phyloP scores from a whole-genome alignment of 306 rosid genomes.

The Trifolium fragiferum region DNA sequence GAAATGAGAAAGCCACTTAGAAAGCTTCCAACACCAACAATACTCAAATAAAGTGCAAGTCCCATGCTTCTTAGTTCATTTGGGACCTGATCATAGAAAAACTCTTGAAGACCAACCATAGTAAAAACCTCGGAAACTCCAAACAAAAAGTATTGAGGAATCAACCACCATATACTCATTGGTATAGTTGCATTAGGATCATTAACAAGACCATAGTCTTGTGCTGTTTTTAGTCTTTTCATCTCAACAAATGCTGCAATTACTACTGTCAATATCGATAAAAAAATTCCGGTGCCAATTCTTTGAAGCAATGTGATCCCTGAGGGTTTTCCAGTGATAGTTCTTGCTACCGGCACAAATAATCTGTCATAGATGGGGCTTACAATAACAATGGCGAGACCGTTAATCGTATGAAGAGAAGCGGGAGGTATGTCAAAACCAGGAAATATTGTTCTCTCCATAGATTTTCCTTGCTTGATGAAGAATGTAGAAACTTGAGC shows the following conservation, averaged over 20 bases:
- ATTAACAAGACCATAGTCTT: constrained; percentile 59
- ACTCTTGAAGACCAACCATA: constrained; percentile 79
- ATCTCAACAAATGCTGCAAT: constrained; percentile 66
- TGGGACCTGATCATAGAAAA: constrained; percentile 80
- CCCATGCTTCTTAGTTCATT: constrained; percentile 70
- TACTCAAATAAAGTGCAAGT: constrained; percentile 65
- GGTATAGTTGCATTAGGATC: constrained; percentile 59
- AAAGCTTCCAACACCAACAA: constrained; percentile 69
- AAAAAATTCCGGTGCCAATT: constrained; percentile 65
- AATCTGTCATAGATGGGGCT: constrained; percentile 62
- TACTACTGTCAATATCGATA: constrained; percentile 49
- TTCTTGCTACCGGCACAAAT: constrained; percentile 59
- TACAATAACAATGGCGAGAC: constrained; percentile 43
- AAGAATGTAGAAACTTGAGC: constrained; percentile 50
- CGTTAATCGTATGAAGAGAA: constrained; percentile 56
- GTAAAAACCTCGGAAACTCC: constrained; percentile 67
- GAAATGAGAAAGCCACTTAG: constrained; percentile 69
- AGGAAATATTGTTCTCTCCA: constrained; percentile 56
- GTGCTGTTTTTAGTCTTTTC: constrained; percentile 62
- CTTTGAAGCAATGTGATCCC: constrained; percentile 80
- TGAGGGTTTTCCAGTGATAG: constrained; percentile 55
- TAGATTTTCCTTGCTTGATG: constrained; percentile 53
- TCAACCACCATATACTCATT: constrained; percentile 80
- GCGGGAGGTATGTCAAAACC: constrained; percentile 64
- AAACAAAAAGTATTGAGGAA: constrained; percentile 64